Percentiles rank a stretch among this genome's conserved stretches.
phyloP scores from a whole-genome alignment of 768 basidiomycete species.

The Tricholoma sp. region DNA sequence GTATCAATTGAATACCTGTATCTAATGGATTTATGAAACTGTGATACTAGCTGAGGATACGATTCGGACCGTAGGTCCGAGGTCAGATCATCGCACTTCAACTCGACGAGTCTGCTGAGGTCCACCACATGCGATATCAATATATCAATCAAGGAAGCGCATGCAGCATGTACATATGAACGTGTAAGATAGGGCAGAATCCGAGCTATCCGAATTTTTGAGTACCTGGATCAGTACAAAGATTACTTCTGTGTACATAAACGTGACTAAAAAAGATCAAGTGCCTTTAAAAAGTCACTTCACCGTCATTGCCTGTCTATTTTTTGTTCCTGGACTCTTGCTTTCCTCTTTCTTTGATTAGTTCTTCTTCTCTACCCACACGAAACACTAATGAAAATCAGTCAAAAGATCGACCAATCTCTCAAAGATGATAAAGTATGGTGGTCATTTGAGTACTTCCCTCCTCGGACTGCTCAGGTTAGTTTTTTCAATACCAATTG shows the following conservation, averaged over 20 bases:
- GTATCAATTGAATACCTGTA: too few relatives aligned
- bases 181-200: too few relatives aligned
- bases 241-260: not conserved
- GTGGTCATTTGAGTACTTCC: slow-evolving; percentile 99
- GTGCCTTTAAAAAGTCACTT: slow-evolving; percentile 3
- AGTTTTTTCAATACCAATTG: slow-evolving; percentile 8
- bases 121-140: too few relatives aligned
- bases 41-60: too few relatives aligned
- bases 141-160: too few relatives aligned
- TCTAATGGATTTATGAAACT: too few relatives aligned
- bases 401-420: slow-evolving; percentile 86
- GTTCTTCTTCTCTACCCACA: slow-evolving; percentile 21
- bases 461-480: slow-evolving; percentile 92
- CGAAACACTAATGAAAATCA: slow-evolving; percentile 73
- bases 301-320: slow-evolving; percentile 6
- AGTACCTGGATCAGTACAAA: too few relatives aligned
- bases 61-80: too few relatives aligned
- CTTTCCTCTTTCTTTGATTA: slow-evolving; percentile 7
- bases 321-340: slow-evolving; percentile 5
- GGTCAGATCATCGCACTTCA: too few relatives aligned
- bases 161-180: too few relatives aligned
- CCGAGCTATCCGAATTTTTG: too few relatives aligned
- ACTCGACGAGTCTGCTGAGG: too few relatives aligned
- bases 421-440: slow-evolving; percentile 82
- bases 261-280: not conserved